Base-by-base conservation (phyloP, 495 filamentous ascomycete species). In the Daldinia decipiens region DNA sequence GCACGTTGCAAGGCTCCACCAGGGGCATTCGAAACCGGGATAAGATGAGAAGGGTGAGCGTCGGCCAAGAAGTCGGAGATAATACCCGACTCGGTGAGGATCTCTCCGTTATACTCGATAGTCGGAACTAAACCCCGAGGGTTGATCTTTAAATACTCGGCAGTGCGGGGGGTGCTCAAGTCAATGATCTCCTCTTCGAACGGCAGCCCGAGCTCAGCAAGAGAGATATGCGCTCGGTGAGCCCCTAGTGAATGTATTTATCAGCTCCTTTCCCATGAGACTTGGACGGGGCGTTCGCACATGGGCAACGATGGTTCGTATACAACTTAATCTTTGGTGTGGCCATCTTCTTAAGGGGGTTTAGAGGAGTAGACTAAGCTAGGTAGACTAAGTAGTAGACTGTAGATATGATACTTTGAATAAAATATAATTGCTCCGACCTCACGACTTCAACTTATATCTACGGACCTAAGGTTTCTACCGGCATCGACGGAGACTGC, bases 91-190 rank as follows among this genome's bases (percentile, higher is more conserved):
- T 97, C 93, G 55, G 86, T 87, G 79, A 97, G 86, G 77, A 95
- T 90, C 43, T 87, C 77, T 72, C 88, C 89, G 67, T 90, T 85
- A 80, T 92, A 91, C 34, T 86, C 87, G 24, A 97, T 73, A 0
- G 86, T 81, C 27, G 93, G 93, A 40, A 97, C 93, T 15, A 93
- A 86, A 29, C 93, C 93, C 51, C 92, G 88, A 74, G 92, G 93
- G 81, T 97, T 97, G 76, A 97, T 82, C 54, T 91, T 83, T 4
- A 96, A 86, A 78, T 96, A 97, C 85, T 92, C 94, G n/a, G 87
- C 82, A 55, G 92, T 91, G 9, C 93, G 89, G 0, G 93, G 93
- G 4, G 72, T 84, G 69, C 78, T 73, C 51, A 97, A 84, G 75
- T 94, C 90, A 76, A 97, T 93, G 59, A 87, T 89, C 71, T 93